Conservation (phyloP, 345 rosid species). For the Angophora floribunda region DNA sequence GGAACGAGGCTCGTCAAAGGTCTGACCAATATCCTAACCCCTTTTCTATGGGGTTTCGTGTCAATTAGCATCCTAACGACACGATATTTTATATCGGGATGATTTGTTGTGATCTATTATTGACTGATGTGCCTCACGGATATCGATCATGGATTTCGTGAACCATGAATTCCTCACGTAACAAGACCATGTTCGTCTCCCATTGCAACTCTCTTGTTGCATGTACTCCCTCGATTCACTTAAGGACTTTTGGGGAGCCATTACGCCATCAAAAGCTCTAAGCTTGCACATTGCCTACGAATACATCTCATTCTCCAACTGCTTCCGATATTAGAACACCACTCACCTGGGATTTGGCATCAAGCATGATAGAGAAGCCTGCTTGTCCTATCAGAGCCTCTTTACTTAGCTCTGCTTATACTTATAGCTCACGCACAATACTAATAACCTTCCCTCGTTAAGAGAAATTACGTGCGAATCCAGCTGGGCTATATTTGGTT, state of each 20-base stretch:
- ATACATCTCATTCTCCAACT: too few species aligned
- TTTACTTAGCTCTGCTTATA: too few species aligned
- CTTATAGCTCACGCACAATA: fast-evolving
- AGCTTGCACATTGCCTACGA: not conserved
- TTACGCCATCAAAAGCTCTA: not conserved
- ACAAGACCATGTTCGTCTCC: not conserved
- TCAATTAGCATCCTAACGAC: not conserved
- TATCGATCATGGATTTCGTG: fast-evolving
- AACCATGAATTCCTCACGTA: too few species aligned
- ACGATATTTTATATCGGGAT: not conserved
- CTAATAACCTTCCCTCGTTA: not conserved
- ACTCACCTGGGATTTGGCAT: not conserved
- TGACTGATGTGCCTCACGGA: fast-evolving
- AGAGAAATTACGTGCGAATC: not conserved
- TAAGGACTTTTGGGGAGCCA: not conserved
- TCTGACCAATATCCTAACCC: not conserved
- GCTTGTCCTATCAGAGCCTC: fast-evolving
- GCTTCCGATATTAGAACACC: fast-evolving
- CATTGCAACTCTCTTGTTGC: not conserved
- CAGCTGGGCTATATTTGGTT: fast-evolving
- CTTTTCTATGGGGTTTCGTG: not conserved
- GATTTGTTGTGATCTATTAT: not conserved
- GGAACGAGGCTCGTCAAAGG: not conserved
- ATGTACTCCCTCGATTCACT: not conserved
- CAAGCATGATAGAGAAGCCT: not conserved